phyloP scores from a whole-genome alignment of 352 stramenopile species.

The Phytophthora pisi region DNA sequence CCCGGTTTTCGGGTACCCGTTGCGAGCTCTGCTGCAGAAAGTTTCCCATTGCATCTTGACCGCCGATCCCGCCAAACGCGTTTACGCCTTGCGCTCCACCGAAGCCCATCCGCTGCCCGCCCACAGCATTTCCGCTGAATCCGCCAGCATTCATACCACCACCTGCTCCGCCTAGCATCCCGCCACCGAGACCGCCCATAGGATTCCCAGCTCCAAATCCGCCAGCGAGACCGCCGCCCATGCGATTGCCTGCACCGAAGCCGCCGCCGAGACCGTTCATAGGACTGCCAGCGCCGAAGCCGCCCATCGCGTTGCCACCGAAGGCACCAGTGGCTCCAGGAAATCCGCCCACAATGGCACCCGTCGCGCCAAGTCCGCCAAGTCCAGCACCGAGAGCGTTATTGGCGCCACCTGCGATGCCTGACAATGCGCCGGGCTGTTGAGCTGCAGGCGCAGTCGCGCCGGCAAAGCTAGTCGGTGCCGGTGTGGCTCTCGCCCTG shows the following conservation, averaged over 20 bases:
- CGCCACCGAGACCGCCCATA: constrained; percentile 9
- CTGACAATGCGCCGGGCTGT: constrained; percentile 1
- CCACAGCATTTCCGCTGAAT: constrained; percentile 7
- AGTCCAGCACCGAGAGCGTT: constrained; percentile 1
- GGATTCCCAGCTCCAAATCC: constrained; percentile 1
- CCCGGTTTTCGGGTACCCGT: no score
- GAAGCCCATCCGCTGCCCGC: constrained; percentile 11
- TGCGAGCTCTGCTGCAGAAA: no score
- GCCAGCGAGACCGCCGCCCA: neutral
- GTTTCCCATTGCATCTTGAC: constrained; percentile 7
- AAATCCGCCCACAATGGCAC: constrained; percentile 3
- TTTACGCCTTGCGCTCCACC: constrained; percentile 8
- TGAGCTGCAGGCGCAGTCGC: neutral
- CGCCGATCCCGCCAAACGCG: constrained; percentile 11
- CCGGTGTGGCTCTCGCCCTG: constrained; percentile 9
- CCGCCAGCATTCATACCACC: neutral
- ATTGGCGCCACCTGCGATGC: neutral
- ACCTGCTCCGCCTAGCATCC: constrained; percentile 4
- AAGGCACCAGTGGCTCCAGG: constrained; percentile 2
- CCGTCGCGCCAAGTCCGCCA: neutral
- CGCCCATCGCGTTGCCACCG: neutral
- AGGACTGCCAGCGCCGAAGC: constrained; percentile 4
- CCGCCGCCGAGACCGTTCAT: constrained; percentile 7
- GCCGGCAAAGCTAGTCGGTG: constrained; percentile 15
- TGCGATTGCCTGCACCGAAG: constrained; percentile 16